Evolutionary conservation across 139 green algal genomes (phyloP).

Genomic region (Chlorella sp.): DNA sequence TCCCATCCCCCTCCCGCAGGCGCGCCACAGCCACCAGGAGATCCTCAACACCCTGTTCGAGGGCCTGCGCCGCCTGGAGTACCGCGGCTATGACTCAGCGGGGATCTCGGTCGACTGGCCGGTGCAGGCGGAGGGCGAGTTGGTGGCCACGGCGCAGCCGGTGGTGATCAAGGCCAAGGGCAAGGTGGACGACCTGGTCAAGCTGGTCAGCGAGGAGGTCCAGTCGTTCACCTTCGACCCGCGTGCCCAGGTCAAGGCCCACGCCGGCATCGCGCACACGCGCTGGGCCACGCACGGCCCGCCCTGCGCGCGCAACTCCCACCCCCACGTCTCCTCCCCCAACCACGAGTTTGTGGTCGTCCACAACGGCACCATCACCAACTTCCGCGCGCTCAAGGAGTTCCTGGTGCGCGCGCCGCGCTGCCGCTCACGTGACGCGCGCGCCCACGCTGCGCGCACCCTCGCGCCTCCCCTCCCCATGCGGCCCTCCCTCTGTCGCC

Average conservation of each 20-base stretch:
- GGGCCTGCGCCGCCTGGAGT: slow-evolving; percentile 93
- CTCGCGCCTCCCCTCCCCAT: not conserved
- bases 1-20: slow-evolving; percentile 17
- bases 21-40: slow-evolving; percentile 56
- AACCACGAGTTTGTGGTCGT: slow-evolving; percentile 94
- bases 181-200: slow-evolving; percentile 89
- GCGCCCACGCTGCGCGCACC: not conserved
- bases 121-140: slow-evolving; percentile 15
- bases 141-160: slow-evolving; percentile 22
- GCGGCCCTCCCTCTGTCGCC: no score
- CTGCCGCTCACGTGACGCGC: not conserved
- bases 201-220: slow-evolving; percentile 49
- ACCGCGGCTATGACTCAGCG: slow-evolving; percentile 96
- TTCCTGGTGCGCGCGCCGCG: slow-evolving; percentile 72
- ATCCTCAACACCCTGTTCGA: slow-evolving; percentile 91
- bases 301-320: slow-evolving; percentile 84
- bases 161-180: slow-evolving; percentile 85
- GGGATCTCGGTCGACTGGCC: slow-evolving; percentile 86
- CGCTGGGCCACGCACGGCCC: slow-evolving; percentile 97
- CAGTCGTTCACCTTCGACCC: slow-evolving; percentile 44
- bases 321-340: slow-evolving; percentile 83
- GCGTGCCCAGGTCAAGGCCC: slow-evolving; percentile 49
- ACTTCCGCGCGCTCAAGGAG: slow-evolving; percentile 90
- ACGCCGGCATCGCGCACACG: slow-evolving; percentile 95
- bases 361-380: slow-evolving; percentile 99